Conservation (phyloP, 192 early-diverging fungal species). For the Backusella tarrabulga region DNA sequence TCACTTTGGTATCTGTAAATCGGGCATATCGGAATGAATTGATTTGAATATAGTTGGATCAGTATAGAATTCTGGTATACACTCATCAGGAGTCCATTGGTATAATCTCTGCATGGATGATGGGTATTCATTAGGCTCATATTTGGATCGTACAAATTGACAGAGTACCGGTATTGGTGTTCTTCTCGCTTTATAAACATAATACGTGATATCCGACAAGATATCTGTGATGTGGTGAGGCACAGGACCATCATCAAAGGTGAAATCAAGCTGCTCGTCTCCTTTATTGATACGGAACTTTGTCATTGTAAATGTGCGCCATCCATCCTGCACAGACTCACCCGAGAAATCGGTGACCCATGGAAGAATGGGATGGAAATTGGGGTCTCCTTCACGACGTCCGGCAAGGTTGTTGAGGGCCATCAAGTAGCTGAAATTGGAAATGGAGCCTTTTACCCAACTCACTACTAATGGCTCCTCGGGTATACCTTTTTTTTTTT, state of each 20-base stretch:
- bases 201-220: constrained; percentile 69
- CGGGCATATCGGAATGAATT: constrained; percentile 63
- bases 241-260: constrained; percentile 62
- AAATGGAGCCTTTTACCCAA: constrained; percentile 84
- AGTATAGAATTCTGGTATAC: constrained; percentile 72
- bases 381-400: constrained; percentile 59
- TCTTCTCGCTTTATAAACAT: constrained; percentile 62
- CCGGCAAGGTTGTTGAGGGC: constrained; percentile 84
- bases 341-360: constrained; percentile 72
- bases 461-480: constrained; percentile 48
- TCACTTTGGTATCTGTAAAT: constrained; percentile 45
- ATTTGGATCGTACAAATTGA: constrained; percentile 66
- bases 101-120: constrained; percentile 59
- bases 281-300: constrained; percentile 69
- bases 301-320: constrained; percentile 63
- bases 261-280: constrained; percentile 69
- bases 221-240: constrained; percentile 72
- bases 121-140: constrained; percentile 69
- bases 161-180: constrained; percentile 63
- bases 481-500: constrained; percentile 41
- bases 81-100: constrained; percentile 73
- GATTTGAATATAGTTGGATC: constrained; percentile 63
- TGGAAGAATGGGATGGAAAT: constrained; percentile 68
- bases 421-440: constrained; percentile 96
- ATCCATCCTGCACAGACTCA: constrained; percentile 39